These are phyloP conservation scores for Elongisporangium senticosum DNA, from an alignment of 352 stramenopile species.

Conservation along the genomic window DNA sequence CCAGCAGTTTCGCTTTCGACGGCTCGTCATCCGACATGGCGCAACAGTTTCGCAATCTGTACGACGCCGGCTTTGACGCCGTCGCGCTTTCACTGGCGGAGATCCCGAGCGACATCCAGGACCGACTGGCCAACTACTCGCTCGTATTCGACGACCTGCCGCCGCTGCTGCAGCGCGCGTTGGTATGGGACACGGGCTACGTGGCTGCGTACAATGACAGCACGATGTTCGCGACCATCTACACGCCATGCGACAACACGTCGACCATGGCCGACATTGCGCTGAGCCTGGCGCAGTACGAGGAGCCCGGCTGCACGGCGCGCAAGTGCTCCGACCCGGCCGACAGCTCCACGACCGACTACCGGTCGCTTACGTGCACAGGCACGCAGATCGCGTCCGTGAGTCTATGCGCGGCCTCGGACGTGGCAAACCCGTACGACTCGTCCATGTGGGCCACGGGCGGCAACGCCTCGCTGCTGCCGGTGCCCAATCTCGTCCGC, in stretches of 20 bases:
- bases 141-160: slow-evolving; percentile 6
- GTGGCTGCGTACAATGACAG: slow-evolving; percentile 6
- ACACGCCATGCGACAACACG: slow-evolving; percentile 14
- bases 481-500: slow-evolving; percentile 5
- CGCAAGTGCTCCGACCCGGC: slow-evolving; percentile 21
- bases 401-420: slow-evolving; percentile 22
- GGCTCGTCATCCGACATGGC: slow-evolving; percentile 27
- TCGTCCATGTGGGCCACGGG: slow-evolving; percentile 22
- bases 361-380: slow-evolving; percentile 18
- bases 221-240: slow-evolving; percentile 12
- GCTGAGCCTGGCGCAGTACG: slow-evolving; percentile 17
- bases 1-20: slow-evolving; percentile 15
- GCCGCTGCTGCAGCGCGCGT: slow-evolving; percentile 10
- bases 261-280: slow-evolving; percentile 34
- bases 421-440: slow-evolving; percentile 3
- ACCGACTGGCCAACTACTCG: slow-evolving; percentile 7
- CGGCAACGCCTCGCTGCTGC: background rate
- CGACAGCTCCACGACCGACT: slow-evolving; percentile 5
- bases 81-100: slow-evolving; percentile 1
- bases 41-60: slow-evolving; percentile 10
- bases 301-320: slow-evolving; percentile 17
- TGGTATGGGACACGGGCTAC: slow-evolving; percentile 33
- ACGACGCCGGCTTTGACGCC: background rate
- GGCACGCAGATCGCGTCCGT: slow-evolving; percentile 25
- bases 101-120: slow-evolving; percentile 8